A percentile compares a stretch with the other conserved stretches of the same genome.
Evolutionary conservation across 225 moss, liverwort and hornwort genomes (phyloP).

Genomic region (Sphagnum tenellum): DNA sequence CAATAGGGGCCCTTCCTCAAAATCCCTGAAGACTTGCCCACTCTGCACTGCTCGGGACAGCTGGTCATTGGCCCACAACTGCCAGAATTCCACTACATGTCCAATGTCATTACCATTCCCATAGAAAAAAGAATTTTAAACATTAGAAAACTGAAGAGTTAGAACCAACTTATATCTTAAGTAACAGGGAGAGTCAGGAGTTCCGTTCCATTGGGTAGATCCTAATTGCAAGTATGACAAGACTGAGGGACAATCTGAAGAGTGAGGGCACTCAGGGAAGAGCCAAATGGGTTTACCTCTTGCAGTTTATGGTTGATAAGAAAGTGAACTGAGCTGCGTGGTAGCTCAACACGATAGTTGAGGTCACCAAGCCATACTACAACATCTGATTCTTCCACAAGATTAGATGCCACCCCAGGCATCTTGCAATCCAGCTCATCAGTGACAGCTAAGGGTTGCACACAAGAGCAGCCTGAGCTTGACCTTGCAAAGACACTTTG

Average conservation of each 20-base stretch:
- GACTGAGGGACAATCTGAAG: neutral
- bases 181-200: too few species aligned
- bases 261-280: too few species aligned
- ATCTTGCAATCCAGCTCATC: constrained; percentile 17
- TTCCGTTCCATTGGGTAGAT: too few species aligned
- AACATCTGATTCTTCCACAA: constrained; percentile 54
- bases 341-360: constrained; percentile 72
- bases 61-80: constrained; percentile 75
- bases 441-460: constrained; percentile 11
- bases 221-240: neutral
- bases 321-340: constrained; percentile 47
- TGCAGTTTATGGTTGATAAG: constrained; percentile 60
- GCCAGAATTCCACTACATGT: neutral
- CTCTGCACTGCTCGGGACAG: constrained; percentile 33
- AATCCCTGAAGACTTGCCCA: constrained; percentile 58
- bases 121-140: too few species aligned
- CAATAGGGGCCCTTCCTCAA: constrained; percentile 46
- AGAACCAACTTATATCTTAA: too few species aligned
- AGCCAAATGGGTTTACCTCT: constrained; percentile 28
- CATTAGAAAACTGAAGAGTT: too few species aligned
- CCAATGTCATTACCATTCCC: too few species aligned
- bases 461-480: constrained; percentile 11
- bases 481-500: constrained; percentile 22
- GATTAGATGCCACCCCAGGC: constrained; percentile 18
- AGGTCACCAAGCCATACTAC: constrained; percentile 84